phyloP scores from a whole-genome alignment of 768 basidiomycete genomes.

The Boletus sp. region DNA sequence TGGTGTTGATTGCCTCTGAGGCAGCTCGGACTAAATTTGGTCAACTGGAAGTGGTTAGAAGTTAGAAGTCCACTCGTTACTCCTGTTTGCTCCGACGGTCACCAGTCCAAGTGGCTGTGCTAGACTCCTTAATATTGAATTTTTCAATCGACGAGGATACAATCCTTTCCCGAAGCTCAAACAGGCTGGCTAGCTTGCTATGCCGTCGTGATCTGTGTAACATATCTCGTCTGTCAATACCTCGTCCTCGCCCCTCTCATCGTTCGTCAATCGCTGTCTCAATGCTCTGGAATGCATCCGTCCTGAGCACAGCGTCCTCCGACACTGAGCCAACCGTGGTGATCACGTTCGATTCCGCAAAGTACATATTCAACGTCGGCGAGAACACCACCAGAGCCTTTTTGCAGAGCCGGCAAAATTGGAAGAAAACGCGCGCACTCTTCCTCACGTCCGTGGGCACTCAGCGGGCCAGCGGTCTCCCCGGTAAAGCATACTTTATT shows the following conservation, averaged over 20 bases:
- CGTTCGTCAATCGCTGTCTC: constrained; percentile 11
- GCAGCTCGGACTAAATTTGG: too few relatives aligned
- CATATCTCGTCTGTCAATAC: constrained; percentile 13
- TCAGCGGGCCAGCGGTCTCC: constrained; percentile 65
- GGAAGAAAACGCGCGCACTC: constrained; percentile 65
- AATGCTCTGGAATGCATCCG: constrained; percentile 65
- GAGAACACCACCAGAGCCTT: constrained; percentile 79
- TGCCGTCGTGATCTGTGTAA: constrained; percentile 26
- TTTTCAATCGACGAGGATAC: too few relatives aligned
- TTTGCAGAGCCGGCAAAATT: constrained; percentile 60
- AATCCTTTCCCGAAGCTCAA: not conserved
- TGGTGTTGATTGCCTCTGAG: too few relatives aligned
- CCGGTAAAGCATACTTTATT: constrained; percentile 48
- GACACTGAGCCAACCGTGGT: constrained; percentile 83
- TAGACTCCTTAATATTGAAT: too few relatives aligned
- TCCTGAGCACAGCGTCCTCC: constrained; percentile 55
- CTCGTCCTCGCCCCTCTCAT: constrained; percentile 17
- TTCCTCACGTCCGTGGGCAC: constrained; percentile 70
- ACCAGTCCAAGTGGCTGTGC: too few relatives aligned
- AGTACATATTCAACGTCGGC: constrained; percentile 87
- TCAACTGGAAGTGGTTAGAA: too few relatives aligned
- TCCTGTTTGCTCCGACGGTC: too few relatives aligned
- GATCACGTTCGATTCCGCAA: constrained; percentile 71
- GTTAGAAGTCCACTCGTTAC: too few relatives aligned
- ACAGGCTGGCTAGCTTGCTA: constrained; percentile 29